A percentile compares a stretch with the other conserved stretches of the same genome.
Conservation (phyloP, 192 early-diverging fungal genomes). For the Backusella westeae region DNA sequence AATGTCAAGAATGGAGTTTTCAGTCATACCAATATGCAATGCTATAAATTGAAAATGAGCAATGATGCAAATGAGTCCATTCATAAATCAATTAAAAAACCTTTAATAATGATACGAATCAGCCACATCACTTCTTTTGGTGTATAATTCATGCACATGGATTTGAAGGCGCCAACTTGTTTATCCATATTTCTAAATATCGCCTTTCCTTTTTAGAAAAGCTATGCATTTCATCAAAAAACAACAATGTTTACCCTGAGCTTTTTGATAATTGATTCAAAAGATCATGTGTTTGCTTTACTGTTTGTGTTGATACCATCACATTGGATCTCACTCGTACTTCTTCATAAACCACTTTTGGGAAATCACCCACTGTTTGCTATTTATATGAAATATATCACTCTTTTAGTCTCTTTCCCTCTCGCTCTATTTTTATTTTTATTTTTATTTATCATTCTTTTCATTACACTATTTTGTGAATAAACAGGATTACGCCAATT, state of each 20-base stretch:
- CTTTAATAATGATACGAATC: slow-evolving; percentile 71
- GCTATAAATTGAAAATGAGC: slow-evolving; percentile 37
- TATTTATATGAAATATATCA: slow-evolving; percentile 18
- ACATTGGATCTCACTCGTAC: slow-evolving; percentile 51
- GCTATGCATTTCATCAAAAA: neutral
- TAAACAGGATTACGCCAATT: slow-evolving; percentile 35
- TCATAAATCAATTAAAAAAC: slow-evolving; percentile 21
- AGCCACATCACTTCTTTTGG: slow-evolving; percentile 76
- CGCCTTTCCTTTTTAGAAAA: neutral
- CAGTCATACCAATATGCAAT: slow-evolving; percentile 70
- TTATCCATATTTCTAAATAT: slow-evolving; percentile 13
- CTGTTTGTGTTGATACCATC: slow-evolving; percentile 40
- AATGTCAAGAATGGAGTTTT: slow-evolving; percentile 60
- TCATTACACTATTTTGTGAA: slow-evolving; percentile 40
- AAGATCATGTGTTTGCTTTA: slow-evolving; percentile 61
- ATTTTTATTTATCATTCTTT: slow-evolving; percentile 11
- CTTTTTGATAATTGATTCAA: slow-evolving; percentile 45
- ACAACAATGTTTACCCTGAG: slow-evolving; percentile 18
- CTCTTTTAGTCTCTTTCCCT: neutral
- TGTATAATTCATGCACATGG: slow-evolving; percentile 56
- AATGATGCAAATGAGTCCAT: neutral
- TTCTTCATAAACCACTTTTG: slow-evolving; percentile 46
- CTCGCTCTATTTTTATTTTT: neutral
- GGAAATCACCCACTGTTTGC: slow-evolving; percentile 65
- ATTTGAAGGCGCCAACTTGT: slow-evolving; percentile 43